Conservation (phyloP, 1,284 basidiomycete species). For the Melampsora larici-populina region DNA sequence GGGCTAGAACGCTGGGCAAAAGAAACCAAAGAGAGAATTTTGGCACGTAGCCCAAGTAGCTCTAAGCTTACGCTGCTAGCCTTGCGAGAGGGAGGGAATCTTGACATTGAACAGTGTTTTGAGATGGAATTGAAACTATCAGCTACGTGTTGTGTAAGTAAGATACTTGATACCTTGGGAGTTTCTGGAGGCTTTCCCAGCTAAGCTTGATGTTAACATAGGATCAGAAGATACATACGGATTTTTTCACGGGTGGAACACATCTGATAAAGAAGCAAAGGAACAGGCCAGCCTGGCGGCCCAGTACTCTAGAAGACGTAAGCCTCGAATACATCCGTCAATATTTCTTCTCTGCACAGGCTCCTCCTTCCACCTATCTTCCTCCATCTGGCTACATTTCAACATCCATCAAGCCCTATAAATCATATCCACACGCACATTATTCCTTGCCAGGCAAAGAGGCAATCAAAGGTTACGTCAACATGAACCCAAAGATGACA, state of each 20-base stretch:
- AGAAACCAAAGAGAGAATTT: slow-evolving; percentile 64
- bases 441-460: slow-evolving; percentile 68
- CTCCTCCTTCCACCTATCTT: slow-evolving; percentile 58
- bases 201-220: neutral
- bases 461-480: slow-evolving; percentile 59
- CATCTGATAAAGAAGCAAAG: slow-evolving; percentile 67
- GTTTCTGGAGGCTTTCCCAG: slow-evolving; percentile 40
- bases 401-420: slow-evolving; percentile 42
- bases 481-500: slow-evolving; percentile 53
- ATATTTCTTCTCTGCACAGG: slow-evolving; percentile 63
- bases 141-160: slow-evolving; percentile 69
- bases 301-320: slow-evolving; percentile 63
- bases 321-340: slow-evolving; percentile 59
- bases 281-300: slow-evolving; percentile 64
- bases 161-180: neutral
- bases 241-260: slow-evolving; percentile 78
- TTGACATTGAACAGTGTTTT: slow-evolving; percentile 66
- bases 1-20: slow-evolving; percentile 68
- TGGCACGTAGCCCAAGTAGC: slow-evolving; percentile 78
- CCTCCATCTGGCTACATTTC: slow-evolving; percentile 54
- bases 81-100: slow-evolving; percentile 65
- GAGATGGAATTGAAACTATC: slow-evolving; percentile 78
- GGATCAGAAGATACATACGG: slow-evolving; percentile 64
- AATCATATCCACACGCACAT: slow-evolving; percentile 55
- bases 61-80: slow-evolving; percentile 77